Conservation (phyloP, 768 basidiomycete species). For the Boletus reticuloceps region DNA sequence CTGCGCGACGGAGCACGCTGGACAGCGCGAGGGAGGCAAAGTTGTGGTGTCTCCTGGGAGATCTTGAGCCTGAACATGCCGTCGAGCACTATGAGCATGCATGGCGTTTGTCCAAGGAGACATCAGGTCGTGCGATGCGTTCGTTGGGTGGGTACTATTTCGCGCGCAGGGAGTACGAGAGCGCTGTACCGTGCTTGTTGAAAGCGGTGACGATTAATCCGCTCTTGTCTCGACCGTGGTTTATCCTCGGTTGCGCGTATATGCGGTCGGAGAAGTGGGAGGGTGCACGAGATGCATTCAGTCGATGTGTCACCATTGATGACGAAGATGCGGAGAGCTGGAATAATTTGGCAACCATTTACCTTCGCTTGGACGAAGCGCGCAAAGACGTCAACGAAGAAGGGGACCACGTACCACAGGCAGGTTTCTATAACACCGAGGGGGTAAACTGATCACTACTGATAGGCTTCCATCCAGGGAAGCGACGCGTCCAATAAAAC, state of each 20-base stretch:
- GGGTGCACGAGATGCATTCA: constrained; percentile 79
- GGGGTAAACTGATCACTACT: constrained; percentile 4
- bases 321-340: constrained; percentile 98
- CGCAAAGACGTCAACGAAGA: constrained; percentile 32
- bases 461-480: constrained; percentile 24
- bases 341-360: constrained; percentile 95
- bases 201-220: constrained; percentile 88
- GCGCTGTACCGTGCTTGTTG: constrained; percentile 65
- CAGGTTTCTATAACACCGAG: constrained; percentile 2
- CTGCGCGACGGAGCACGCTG: constrained; percentile 40
- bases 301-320: constrained; percentile 84
- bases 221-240: constrained; percentile 86
- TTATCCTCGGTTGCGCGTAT: constrained; percentile 90
- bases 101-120: constrained; percentile 77
- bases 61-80: constrained; percentile 75
- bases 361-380: constrained; percentile 72
- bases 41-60: constrained; percentile 92
- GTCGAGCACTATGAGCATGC: constrained; percentile 75
- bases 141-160: constrained; percentile 87
- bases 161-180: constrained; percentile 56
- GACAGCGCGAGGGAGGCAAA: constrained; percentile 82
- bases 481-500: constrained; percentile 23
- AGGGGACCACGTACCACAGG: constrained; percentile 23
- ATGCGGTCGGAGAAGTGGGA: constrained; percentile 84
- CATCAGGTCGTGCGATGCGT: constrained; percentile 88